Base-by-base conservation (phyloP, 2,329 filamentous ascomycete species). In the Pyrenophora teres region DNA sequence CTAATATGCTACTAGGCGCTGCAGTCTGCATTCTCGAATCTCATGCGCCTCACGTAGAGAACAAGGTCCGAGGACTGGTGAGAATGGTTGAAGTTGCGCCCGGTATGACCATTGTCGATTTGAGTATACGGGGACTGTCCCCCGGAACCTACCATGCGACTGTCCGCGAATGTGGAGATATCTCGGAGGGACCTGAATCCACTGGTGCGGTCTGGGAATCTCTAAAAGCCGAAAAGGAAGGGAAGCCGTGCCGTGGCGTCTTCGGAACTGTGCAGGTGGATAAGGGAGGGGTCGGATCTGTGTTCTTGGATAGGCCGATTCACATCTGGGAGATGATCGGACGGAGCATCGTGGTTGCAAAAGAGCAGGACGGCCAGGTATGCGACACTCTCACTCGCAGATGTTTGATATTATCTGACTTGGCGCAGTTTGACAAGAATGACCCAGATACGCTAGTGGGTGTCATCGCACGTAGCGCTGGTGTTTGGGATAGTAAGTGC, bases 281-380 rank as follows among this genome's bases (percentile, higher is more conserved):
- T 50, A 78, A 86, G 65, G 83, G 88, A 67, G 92, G 94, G 9
- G 82, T 87, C 25, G 93, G 92, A 5, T 86, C 84, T 60, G 85
- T 87, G 12, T 96, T 97, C 73, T 69, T 96, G 57, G 91, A 96
- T 70, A 87, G 85, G 59, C 83, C 86, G 0, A 87, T 97, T 55
- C 86, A 93, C 71, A 87, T 97, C 45, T 97, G 93, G 94, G 93
- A 99, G 76, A 83, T 96, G 72, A 96, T 97, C 74, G 94, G 94
- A 25, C 87, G 92, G 69, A 92, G 92, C 67, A 88, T 99, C 80
- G 88, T 96, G 39, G 85, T 97, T 41, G 89, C 90, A 38, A 86
- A 86, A 73, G 83, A 86, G 61, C 78, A 78, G 51, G 83, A 86
- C 32, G 81, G 78, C 1, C 79, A 79, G 59, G 63, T 60, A 46